phyloP scores from a whole-genome alignment of 441 rosid genomes.

The Erysimum pusillum region DNA sequence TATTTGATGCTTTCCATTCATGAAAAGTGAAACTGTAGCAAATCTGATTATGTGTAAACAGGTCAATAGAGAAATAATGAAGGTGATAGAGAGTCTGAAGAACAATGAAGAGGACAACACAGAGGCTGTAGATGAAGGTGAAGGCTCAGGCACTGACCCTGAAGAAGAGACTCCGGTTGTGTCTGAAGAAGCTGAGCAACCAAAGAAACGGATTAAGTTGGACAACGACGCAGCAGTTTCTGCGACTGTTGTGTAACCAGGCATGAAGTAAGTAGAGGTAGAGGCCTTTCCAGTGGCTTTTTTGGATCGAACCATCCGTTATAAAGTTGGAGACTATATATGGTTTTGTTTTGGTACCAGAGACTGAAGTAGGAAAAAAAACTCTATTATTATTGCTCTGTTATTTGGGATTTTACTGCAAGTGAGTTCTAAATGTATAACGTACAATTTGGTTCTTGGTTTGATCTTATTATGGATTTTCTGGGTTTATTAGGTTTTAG shows the following conservation, averaged over 20 bases:
- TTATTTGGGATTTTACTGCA: not conserved
- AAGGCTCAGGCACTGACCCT: not conserved
- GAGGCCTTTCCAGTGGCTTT: not conserved
- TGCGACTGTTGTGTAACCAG: not conserved
- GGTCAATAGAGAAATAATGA: conserved; percentile 71
- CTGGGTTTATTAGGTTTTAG: not conserved
- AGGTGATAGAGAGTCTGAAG: conserved; percentile 59
- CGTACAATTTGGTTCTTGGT: not conserved
- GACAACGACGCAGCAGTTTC: not conserved
- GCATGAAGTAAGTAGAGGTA: not conserved
- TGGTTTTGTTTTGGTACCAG: not conserved
- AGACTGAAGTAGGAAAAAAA: not conserved
- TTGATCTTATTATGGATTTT: not conserved
- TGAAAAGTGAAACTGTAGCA: not conserved
- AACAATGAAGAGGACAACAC: conserved; percentile 20
- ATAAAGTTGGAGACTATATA: not conserved
- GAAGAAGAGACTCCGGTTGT: conserved; percentile 6
- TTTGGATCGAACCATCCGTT: not conserved
- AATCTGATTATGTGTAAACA: conserved; percentile 29
- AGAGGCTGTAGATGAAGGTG: conserved; percentile 24
- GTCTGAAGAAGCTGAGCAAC: conserved; percentile 20
- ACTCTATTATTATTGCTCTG: not conserved
- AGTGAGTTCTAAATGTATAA: not conserved
- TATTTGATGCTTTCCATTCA: not conserved
- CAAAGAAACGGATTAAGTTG: conserved; percentile 10